These are phyloP conservation scores for Phytophthora citricola DNA, from an alignment of 352 stramenopile species.

Conservation along the genomic window DNA sequence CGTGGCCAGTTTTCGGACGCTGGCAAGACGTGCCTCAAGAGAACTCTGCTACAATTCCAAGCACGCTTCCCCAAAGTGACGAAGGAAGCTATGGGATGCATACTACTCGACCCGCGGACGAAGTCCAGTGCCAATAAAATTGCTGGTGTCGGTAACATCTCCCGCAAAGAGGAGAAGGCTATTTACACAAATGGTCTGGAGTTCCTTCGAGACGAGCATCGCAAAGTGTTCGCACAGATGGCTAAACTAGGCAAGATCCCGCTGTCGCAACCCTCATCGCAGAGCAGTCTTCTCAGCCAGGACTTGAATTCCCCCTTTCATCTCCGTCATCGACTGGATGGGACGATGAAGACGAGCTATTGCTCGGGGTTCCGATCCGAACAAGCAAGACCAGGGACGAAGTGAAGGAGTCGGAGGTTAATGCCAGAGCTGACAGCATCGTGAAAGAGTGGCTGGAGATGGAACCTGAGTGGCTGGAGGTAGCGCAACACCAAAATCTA, in stretches of 20 bases:
- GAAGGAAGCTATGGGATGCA: neutral
- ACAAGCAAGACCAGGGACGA: conserved; percentile 2
- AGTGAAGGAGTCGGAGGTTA: conserved; percentile 11
- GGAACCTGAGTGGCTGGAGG: conserved; percentile 3
- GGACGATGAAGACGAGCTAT: conserved; percentile 13
- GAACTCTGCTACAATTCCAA: conserved; percentile 1
- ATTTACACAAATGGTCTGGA: neutral
- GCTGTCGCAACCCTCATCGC: neutral
- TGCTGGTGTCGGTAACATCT: neutral
- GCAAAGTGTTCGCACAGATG: conserved; percentile 4
- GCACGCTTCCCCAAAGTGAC: conserved; percentile 14
- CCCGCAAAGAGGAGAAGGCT: neutral
- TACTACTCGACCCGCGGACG: conserved; percentile 11
- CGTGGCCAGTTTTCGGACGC: neutral
- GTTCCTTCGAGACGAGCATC: neutral
- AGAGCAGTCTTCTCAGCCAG: conserved; percentile 13
- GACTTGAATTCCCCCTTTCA: neutral
- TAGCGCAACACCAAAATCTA: neutral
- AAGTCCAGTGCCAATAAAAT: conserved; percentile 9
- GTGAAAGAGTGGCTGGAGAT: conserved; percentile 7
- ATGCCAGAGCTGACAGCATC: neutral
- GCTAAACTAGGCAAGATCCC: neutral
- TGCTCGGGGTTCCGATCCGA: conserved; percentile 5
- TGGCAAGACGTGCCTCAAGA: neutral
- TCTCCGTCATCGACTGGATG: conserved; percentile 6